These are phyloP conservation scores for Ceratobasidium sp. DNA, from an alignment of 1,284 basidiomycete genomes.

Conservation along the genomic window DNA sequence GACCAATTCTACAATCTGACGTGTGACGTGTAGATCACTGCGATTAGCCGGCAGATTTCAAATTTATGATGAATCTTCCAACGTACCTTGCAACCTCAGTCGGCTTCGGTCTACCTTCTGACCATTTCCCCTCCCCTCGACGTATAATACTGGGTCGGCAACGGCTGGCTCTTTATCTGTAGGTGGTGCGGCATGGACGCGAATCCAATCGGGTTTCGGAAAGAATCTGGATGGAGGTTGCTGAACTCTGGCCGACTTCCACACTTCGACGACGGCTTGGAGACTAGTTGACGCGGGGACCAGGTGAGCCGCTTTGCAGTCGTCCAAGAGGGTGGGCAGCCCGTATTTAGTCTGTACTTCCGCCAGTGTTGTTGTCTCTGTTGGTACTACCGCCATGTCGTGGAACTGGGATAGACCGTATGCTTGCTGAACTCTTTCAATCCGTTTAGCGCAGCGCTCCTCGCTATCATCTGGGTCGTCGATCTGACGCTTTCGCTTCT, in stretches of 20 bases:
- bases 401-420: background rate
- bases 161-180: background rate
- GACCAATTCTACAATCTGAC: background rate
- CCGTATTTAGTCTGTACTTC: background rate
- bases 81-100: background rate
- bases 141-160: slow-evolving; percentile 12
- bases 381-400: background rate
- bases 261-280: background rate
- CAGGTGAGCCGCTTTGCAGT: background rate
- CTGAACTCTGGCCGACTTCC: slow-evolving; percentile 5
- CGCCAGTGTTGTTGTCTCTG: background rate
- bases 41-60: background rate
- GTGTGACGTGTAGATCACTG: background rate
- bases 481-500: background rate
- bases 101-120: background rate
- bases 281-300: background rate
- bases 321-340: background rate
- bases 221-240: background rate
- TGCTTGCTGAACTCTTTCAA: background rate
- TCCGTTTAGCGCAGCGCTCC: background rate
- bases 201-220: slow-evolving; percentile 1
- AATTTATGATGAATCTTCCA: background rate
- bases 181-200: background rate
- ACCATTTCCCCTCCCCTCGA: background rate
- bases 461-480: slow-evolving; percentile 1